Evolutionary conservation across 2,329 filamentous ascomycete species (phyloP).

Genomic region (Blumeria graminis): DNA sequence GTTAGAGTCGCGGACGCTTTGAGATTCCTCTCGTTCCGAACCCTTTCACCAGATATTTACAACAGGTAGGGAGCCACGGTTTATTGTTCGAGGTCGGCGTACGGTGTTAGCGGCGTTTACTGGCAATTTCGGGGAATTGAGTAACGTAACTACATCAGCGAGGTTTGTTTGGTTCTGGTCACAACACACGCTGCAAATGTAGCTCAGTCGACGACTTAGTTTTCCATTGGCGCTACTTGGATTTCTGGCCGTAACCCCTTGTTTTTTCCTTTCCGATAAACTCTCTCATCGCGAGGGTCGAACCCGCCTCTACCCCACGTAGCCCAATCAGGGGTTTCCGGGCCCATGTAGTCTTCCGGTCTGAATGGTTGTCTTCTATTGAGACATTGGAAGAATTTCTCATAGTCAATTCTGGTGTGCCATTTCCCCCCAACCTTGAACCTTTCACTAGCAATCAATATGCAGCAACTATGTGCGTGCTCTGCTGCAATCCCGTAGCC

Average conservation of each 20-base stretch:
- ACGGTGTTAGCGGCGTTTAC: no score
- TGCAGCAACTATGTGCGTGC: slow-evolving; percentile 85
- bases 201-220: no score
- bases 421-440: slow-evolving; percentile 59
- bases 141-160: no score
- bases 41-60: neutral
- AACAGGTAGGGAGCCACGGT: neutral
- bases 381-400: slow-evolving; percentile 63
- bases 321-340: slow-evolving; percentile 76
- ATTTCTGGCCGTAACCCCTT: slow-evolving; percentile 5
- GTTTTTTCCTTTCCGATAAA: slow-evolving; percentile 57
- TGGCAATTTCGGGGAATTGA: no score
- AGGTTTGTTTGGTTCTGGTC: no score
- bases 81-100: neutral
- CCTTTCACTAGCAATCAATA: slow-evolving; percentile 58
- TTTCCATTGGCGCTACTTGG: no score
- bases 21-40: neutral
- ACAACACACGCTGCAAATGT: no score
- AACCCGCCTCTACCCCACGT: slow-evolving; percentile 88
- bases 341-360: slow-evolving; percentile 78
- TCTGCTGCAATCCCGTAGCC: slow-evolving; percentile 82
- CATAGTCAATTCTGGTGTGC: slow-evolving; percentile 83
- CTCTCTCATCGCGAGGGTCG: slow-evolving; percentile 68
- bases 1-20: neutral
- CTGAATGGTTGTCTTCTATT: slow-evolving; percentile 46